phyloP scores from a whole-genome alignment of 1,284 basidiomycete species.

The Fomitopsis palustris region DNA sequence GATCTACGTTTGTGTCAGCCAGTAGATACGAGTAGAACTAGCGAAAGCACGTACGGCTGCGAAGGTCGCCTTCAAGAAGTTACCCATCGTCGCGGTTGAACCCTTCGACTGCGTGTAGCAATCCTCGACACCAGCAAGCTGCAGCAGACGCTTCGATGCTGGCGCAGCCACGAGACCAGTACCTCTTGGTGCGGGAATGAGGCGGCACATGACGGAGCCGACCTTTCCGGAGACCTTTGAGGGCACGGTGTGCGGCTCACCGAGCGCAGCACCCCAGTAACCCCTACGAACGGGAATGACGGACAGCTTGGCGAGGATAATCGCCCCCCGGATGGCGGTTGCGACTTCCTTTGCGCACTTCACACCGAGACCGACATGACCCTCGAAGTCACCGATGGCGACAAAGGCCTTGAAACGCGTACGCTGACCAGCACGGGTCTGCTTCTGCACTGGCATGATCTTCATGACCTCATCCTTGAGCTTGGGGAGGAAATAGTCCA shows the following conservation, averaged over 20 bases:
- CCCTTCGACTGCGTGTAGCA: slow-evolving; percentile 96
- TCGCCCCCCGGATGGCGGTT: slow-evolving; percentile 97
- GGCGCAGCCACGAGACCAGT: slow-evolving; percentile 99
- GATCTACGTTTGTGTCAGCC: slow-evolving; percentile 51
- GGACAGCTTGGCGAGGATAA: slow-evolving; percentile 95
- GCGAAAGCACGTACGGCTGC: slow-evolving; percentile 66
- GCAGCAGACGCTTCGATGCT: slow-evolving; percentile 93
- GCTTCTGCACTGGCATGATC: slow-evolving; percentile 99
- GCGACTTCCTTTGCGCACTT: slow-evolving; percentile 99
- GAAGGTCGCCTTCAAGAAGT: slow-evolving; percentile 99
- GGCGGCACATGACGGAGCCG: slow-evolving; percentile 98
- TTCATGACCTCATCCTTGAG: slow-evolving; percentile 99
- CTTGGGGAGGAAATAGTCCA: slow-evolving; percentile 96
- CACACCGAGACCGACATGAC: slow-evolving; percentile 98
- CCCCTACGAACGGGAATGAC: slow-evolving; percentile 96
- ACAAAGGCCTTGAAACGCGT: slow-evolving; percentile 99
- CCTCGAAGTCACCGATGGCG: slow-evolving; percentile 98
- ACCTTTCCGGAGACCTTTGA: slow-evolving; percentile 99
- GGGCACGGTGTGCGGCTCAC: slow-evolving; percentile 98
- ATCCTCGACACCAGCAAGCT: slow-evolving; percentile 97
- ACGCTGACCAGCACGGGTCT: slow-evolving; percentile 99
- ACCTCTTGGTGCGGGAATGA: slow-evolving; percentile 97
- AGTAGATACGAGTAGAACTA: neutral
- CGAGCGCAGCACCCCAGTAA: slow-evolving; percentile 99
- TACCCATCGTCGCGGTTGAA: slow-evolving; percentile 98